Conservation (phyloP, 129 eudicot genomes). For the Pseudognaphalium luteoalbum region DNA sequence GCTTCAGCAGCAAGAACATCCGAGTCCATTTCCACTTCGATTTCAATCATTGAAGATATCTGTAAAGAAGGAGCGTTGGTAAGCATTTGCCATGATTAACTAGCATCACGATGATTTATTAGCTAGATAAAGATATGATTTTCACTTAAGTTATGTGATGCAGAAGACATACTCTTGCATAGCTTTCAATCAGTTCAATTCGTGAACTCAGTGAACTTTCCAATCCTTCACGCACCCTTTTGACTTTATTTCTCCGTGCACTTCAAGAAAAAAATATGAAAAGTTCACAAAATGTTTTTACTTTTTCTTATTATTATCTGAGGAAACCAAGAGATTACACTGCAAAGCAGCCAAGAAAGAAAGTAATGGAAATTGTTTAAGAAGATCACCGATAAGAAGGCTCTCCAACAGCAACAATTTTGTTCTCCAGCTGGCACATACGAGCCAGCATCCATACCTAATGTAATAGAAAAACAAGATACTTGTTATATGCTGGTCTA, state of each 20-base stretch:
- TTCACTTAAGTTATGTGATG: background rate
- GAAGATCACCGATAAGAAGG: constrained; percentile 80
- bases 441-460: constrained; percentile 98
- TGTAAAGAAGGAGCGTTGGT: constrained; percentile 33
- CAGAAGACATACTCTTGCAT: constrained; percentile 75
- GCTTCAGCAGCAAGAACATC: constrained; percentile 97
- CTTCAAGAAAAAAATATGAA: constrained; percentile 32
- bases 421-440: constrained; percentile 92
- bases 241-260: constrained; percentile 81
- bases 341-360: background rate
- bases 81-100: background rate
- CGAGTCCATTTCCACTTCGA: constrained; percentile 95
- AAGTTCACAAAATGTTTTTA: background rate
- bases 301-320: too few species aligned
- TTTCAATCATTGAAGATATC: constrained; percentile 98
- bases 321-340: constrained; percentile 7
- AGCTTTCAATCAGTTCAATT: constrained; percentile 89
- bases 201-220: constrained; percentile 73
- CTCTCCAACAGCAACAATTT: constrained; percentile 95
- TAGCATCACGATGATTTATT: constrained; percentile 2
- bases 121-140: background rate
- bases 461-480: background rate
- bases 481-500: background rate
- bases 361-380: constrained; percentile 7
- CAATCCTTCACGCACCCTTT: constrained; percentile 86